These are phyloP conservation scores for Taiozyma sp. DNA, from an alignment of 1,139 yeast genomes.

Conservation along the genomic window DNA sequence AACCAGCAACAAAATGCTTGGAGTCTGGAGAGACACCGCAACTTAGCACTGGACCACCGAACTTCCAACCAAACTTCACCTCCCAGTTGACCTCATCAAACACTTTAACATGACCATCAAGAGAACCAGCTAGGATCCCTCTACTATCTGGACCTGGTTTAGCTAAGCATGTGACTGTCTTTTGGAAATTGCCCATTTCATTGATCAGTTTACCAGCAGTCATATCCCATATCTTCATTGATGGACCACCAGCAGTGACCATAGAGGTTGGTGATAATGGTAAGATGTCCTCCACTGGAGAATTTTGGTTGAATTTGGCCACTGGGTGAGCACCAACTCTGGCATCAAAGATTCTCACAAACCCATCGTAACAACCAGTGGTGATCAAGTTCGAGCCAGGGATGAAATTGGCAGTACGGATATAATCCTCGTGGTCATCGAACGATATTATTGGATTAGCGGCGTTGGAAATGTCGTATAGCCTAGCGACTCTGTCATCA, in stretches of 20 bases:
- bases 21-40: slow-evolving; percentile 88
- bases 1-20: slow-evolving; percentile 91
- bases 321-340: slow-evolving; percentile 51
- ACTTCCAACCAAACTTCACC: slow-evolving; percentile 96
- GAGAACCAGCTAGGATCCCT: slow-evolving; percentile 85
- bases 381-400: slow-evolving; percentile 72
- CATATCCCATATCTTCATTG: slow-evolving; percentile 88
- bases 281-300: slow-evolving; percentile 87
- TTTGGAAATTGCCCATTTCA: slow-evolving; percentile 77
- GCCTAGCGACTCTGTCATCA: slow-evolving; percentile 80
- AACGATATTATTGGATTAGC: slow-evolving; percentile 61
- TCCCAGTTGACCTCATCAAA: slow-evolving; percentile 83
- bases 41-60: slow-evolving; percentile 85
- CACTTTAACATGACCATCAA: slow-evolving; percentile 96
- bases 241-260: slow-evolving; percentile 83
- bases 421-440: slow-evolving; percentile 81
- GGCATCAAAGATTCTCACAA: slow-evolving; percentile 80
- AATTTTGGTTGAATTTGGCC: slow-evolving; percentile 47
- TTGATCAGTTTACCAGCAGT: slow-evolving; percentile 63
- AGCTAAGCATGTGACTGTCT: slow-evolving; percentile 82
- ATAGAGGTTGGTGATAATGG: slow-evolving; percentile 76
- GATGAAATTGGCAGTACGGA: slow-evolving; percentile 74
- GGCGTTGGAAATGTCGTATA: slow-evolving; percentile 85
- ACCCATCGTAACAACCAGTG: slow-evolving; percentile 95
- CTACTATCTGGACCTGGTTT: slow-evolving; percentile 48